These are phyloP conservation scores for Metschnikowia kofuensis DNA, from an alignment of 805 yeast genomes.

Conservation along the genomic window DNA sequence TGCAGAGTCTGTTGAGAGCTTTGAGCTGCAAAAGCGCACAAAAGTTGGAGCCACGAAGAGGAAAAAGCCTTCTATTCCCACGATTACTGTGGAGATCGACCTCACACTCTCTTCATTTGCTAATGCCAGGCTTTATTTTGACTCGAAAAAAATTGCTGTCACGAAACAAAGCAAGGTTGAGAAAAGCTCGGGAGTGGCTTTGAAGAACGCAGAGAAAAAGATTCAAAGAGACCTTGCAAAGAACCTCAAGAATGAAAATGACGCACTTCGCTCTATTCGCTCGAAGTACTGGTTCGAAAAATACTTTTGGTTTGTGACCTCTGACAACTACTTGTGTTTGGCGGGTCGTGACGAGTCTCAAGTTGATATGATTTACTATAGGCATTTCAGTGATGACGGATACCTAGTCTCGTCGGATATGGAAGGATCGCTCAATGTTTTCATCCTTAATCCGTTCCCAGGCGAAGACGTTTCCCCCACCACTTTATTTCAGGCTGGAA, in stretches of 20 bases:
- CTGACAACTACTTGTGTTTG: slow-evolving; percentile 81
- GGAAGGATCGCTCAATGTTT: slow-evolving; percentile 70
- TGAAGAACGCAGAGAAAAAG: slow-evolving; percentile 77
- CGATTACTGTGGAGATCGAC: slow-evolving; percentile 60
- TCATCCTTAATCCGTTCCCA: slow-evolving; percentile 74
- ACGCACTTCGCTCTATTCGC: slow-evolving; percentile 56
- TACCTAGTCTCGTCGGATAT: slow-evolving; percentile 69
- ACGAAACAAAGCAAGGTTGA: slow-evolving; percentile 80
- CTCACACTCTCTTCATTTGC: slow-evolving; percentile 77
- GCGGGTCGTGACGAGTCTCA: slow-evolving; percentile 85
- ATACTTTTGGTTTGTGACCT: slow-evolving; percentile 89
- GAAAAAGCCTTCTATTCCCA: slow-evolving; percentile 12
- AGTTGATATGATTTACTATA: slow-evolving; percentile 73
- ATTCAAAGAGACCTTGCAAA: slow-evolving; percentile 69
- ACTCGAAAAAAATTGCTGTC: slow-evolving; percentile 68
- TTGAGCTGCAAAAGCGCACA: slow-evolving; percentile 12
- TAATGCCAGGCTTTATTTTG: slow-evolving; percentile 80
- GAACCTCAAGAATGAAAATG: slow-evolving; percentile 52
- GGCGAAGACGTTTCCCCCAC: slow-evolving; percentile 78
- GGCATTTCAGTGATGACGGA: slow-evolving; percentile 74
- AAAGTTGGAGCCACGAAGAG: slow-evolving; percentile 13
- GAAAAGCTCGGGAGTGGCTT: slow-evolving; percentile 70
- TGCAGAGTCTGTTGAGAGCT: slow-evolving; percentile 12
- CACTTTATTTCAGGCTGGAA: slow-evolving; percentile 86
- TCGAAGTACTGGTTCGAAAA: slow-evolving; percentile 90